These are phyloP conservation scores for Stenogyne calaminthoides DNA, from an alignment of 305 asterid species.

Conservation along the genomic window DNA sequence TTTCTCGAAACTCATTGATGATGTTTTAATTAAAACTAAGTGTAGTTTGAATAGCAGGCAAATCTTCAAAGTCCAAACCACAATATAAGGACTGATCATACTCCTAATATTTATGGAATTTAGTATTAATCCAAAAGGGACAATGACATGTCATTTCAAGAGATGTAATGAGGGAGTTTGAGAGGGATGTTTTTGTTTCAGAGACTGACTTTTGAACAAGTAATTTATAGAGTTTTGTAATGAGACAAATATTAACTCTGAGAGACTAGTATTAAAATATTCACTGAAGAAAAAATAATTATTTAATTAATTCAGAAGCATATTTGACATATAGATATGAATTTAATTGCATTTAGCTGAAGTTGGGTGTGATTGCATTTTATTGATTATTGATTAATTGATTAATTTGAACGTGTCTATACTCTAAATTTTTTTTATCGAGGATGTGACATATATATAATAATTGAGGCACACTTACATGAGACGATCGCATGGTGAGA, in stretches of 20 bases:
- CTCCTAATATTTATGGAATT: slow-evolving; percentile 17
- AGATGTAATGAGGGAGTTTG: slow-evolving; percentile 34
- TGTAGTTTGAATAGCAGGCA: slow-evolving; percentile 68
- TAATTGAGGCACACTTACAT: too few relatives aligned
- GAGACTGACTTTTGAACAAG: neutral
- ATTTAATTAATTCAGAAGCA: neutral
- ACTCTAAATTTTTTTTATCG: too few relatives aligned
- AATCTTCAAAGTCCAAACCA: slow-evolving; percentile 63
- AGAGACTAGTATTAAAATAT: neutral
- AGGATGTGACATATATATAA: too few relatives aligned
- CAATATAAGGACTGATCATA: slow-evolving; percentile 41
- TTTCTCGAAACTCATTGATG: slow-evolving; percentile 20
- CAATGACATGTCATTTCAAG: slow-evolving; percentile 35
- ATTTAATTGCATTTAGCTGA: neutral
- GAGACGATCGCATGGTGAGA: too few relatives aligned
- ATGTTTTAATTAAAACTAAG: slow-evolving; percentile 26
- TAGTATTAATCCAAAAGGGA: slow-evolving; percentile 20
- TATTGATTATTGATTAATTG: too few relatives aligned
- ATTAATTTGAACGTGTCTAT: too few relatives aligned
- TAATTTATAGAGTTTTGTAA: slow-evolving; percentile 18
- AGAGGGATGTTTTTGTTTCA: slow-evolving; percentile 36
- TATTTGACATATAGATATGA: neutral
- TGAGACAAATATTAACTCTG: slow-evolving; percentile 17
- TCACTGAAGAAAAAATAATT: neutral
- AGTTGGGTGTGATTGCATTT: too few relatives aligned